Evolutionary conservation across 1,284 basidiomycete genomes (phyloP).

Genomic region (Ceratobasidium papillatum): DNA sequence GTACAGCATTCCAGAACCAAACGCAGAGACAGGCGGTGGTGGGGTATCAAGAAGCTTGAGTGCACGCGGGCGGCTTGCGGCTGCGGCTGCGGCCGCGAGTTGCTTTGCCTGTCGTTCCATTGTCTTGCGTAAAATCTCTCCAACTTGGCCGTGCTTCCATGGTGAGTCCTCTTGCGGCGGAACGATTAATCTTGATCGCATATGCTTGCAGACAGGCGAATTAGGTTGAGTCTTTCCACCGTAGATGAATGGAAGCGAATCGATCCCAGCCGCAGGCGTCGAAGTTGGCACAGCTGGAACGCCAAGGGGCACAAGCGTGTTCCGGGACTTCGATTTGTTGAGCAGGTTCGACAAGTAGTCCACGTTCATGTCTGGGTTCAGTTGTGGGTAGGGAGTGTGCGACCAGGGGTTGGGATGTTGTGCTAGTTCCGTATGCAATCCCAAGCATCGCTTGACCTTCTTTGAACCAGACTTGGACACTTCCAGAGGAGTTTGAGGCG

Average conservation of each 20-base stretch:
- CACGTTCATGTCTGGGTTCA: conserved; percentile 1
- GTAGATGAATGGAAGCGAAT: conserved; percentile 19
- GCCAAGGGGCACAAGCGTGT: conserved; percentile 7
- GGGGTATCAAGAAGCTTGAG: not conserved
- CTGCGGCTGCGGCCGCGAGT: not conserved
- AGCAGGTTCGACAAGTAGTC: conserved; percentile 9
- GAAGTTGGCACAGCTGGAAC: conserved; percentile 1
- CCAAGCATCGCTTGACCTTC: not conserved
- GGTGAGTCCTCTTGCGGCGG: conserved; percentile 10
- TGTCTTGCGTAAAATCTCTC: conserved; percentile 13
- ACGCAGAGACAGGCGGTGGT: not conserved
- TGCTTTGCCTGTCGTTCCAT: conserved; percentile 9
- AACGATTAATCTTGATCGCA: not conserved
- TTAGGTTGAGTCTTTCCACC: not conserved
- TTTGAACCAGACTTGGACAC: not conserved
- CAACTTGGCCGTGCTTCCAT: conserved; percentile 23
- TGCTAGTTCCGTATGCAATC: not conserved
- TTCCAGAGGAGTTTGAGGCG: not conserved
- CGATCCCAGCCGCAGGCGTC: conserved; percentile 12
- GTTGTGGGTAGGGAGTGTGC: conserved; percentile 2
- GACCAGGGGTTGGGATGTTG: not conserved
- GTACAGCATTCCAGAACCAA: conserved; percentile 16
- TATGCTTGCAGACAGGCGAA: not conserved
- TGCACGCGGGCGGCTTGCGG: not conserved
- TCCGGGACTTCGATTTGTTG: not conserved